Percentiles rank a stretch among this genome's conserved stretches.
Conservation (phyloP, 2,329 filamentous ascomycete genomes). For the Aaosphaeria pasadenensis region DNA sequence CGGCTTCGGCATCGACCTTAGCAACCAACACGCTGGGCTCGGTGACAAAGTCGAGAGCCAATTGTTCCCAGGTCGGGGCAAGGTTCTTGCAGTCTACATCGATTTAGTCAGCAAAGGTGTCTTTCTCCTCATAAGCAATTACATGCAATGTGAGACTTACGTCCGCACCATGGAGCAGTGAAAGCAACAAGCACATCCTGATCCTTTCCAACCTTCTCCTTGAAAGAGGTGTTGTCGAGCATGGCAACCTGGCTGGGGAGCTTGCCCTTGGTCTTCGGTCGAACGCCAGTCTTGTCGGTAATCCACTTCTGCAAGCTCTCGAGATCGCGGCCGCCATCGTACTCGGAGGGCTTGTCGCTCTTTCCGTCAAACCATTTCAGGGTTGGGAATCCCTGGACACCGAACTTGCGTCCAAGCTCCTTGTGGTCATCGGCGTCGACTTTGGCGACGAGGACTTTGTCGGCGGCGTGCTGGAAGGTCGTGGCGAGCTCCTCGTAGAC, state of each 20-base stretch:
- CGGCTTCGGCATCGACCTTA: constrained; percentile 91
- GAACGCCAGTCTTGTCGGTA: constrained; percentile 80
- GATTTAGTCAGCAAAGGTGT: no score
- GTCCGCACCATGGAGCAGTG: constrained; percentile 97
- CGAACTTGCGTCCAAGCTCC: constrained; percentile 78
- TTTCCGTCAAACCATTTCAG: constrained; percentile 98
- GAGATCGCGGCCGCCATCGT: constrained; percentile 81
- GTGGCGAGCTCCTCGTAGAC: constrained; percentile 87
- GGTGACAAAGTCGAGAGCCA: constrained; percentile 75
- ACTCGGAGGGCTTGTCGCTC: constrained; percentile 79
- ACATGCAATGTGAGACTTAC: constrained; percentile 57
- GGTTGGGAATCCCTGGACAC: constrained; percentile 92
- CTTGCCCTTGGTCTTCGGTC: constrained; percentile 71
- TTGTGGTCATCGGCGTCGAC: constrained; percentile 92
- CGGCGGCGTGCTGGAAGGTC: constrained; percentile 68
- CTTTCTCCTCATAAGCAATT: constrained; percentile 5
- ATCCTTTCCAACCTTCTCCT: constrained; percentile 72
- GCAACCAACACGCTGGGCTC: constrained; percentile 81
- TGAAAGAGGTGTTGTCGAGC: constrained; percentile 78
- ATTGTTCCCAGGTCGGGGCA: constrained; percentile 83
- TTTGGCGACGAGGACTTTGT: constrained; percentile 85
- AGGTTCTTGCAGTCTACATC: constrained; percentile 88
- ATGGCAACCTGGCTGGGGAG: constrained; percentile 73
- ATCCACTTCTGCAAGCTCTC: constrained; percentile 82
- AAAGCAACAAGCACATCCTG: constrained; percentile 94